Evolutionary conservation across 164 flowering plant genomes (phyloP).

Genomic region (Dillenia suffruticosa): DNA sequence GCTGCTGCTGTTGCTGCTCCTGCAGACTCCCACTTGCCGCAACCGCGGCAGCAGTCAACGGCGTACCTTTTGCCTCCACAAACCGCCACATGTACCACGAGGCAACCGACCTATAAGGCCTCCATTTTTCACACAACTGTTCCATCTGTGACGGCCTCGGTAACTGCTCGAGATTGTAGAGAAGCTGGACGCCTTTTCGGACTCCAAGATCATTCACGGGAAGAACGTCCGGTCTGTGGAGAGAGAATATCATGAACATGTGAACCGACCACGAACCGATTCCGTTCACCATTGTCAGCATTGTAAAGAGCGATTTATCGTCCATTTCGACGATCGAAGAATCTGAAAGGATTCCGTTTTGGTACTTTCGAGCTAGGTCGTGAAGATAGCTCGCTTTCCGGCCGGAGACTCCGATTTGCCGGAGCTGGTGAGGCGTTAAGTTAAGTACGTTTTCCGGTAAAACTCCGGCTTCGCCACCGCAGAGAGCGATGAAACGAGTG

Average conservation of each 20-base stretch:
- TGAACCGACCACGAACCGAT: constrained; percentile 98
- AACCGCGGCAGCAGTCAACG: constrained; percentile 30
- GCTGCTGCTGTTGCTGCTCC: constrained; percentile 33
- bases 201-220: constrained; percentile 84
- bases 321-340: constrained; percentile 75
- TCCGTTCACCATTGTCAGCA: constrained; percentile 98
- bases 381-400: constrained; percentile 88
- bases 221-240: constrained; percentile 91
- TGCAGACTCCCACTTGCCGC: constrained; percentile 29
- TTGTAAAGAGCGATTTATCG: constrained; percentile 79
- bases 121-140: constrained; percentile 86
- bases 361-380: constrained; percentile 84
- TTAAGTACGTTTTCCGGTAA: constrained; percentile 62
- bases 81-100: constrained; percentile 96
- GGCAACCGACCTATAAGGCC: constrained; percentile 88
- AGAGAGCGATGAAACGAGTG: constrained; percentile 71
- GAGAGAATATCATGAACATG: constrained; percentile 95
- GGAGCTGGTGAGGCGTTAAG: constrained; percentile 60
- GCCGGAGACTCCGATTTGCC: constrained; percentile 89
- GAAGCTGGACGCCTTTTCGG: constrained; percentile 80
- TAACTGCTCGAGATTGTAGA: constrained; percentile 64
- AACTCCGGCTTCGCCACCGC: constrained; percentile 78
- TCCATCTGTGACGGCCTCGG: constrained; percentile 98
- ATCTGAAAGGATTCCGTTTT: constrained; percentile 74
- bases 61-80: constrained; percentile 56